Percentiles rank a stretch among this genome's conserved stretches.
These are phyloP conservation scores for Zymoseptoria pseudotritici DNA, from an alignment of 2,329 filamentous ascomycete genomes.

Conservation along the genomic window DNA sequence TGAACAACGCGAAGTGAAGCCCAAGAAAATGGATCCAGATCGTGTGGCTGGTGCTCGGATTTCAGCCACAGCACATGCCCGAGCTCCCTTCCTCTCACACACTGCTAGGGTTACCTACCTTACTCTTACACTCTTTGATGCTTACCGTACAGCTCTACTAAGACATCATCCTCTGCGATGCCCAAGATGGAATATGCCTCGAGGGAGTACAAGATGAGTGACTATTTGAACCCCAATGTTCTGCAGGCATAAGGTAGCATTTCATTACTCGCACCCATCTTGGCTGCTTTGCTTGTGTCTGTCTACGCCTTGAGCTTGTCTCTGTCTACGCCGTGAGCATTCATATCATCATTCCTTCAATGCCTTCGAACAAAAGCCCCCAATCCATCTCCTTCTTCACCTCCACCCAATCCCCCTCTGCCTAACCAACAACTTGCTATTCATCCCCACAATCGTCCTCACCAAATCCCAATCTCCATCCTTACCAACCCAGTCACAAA, in stretches of 20 bases:
- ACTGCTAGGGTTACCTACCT: too few species aligned
- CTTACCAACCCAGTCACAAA: slow-evolving; percentile 88
- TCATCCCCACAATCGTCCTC: slow-evolving; percentile 83
- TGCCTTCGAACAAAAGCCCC: not conserved
- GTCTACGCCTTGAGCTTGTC: not conserved
- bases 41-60: not conserved
- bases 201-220: too few species aligned
- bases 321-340: not conserved
- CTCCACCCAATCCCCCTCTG: slow-evolving; percentile 9
- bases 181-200: too few species aligned
- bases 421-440: slow-evolving; percentile 35
- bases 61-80: not conserved
- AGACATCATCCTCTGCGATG: too few species aligned
- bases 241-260: too few species aligned
- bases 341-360: not conserved
- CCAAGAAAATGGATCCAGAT: not conserved
- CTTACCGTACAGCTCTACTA: too few species aligned
- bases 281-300: not conserved
- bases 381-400: not conserved
- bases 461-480: slow-evolving; percentile 87
- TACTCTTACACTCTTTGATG: too few species aligned
- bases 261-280: too few species aligned
- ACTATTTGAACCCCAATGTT: too few species aligned
- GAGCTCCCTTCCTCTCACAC: too few species aligned
- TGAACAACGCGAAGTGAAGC: not conserved